Base-by-base conservation (phyloP, 495 filamentous ascomycete genomes). In the Jackrogersella multiformis region DNA sequence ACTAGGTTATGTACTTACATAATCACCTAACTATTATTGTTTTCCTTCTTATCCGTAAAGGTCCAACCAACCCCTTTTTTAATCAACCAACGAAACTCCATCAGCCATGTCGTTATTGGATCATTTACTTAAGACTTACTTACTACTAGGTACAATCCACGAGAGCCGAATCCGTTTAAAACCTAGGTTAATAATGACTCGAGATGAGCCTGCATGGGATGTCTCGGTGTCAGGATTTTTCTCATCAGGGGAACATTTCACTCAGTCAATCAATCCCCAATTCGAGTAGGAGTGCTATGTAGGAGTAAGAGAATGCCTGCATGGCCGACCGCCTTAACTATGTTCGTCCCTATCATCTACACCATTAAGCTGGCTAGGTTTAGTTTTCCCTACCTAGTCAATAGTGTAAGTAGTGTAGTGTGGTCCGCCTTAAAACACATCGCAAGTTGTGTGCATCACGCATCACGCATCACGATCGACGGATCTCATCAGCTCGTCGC, bases 191-290 rank as follows among this genome's bases (percentile, higher is more conserved):
- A 7, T 49, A 38, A 65, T 70, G 67, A 66, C 61, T 70, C 61
- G 57, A 65, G 49, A 56, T 61, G 55, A 57, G 57, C 61, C 53
- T 58, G 67, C 67, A 66, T 66, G 61, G 58, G 61, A 65, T 69
- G 67, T 66, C 61, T 70, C 53, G 61, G 61, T 65, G 61, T 65
- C 61, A 69, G 61, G 56, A 69, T 69, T 65, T n/a, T n/a, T n/a
- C n/a, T 53, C 56, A 65, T 65, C 61, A 66, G 56, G 56, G 67
- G 56, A 66, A 18, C 56, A 66, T 57, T 51, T 45, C 45, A 56
- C 49, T 56, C 36, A 61, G 56, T 56, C 36, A 61, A 51, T 58
- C 41, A 23, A 56, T 69, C 46, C 42, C 55, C 34, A 60, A 60
- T 64, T 41, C 60, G 48, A 59, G 34, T 30, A 64, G 41, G 39